A percentile compares a stretch with the other conserved stretches of the same genome.
Conservation (phyloP, 371 early-diverging fungal species). For the Apophysomyces ossiformis region DNA sequence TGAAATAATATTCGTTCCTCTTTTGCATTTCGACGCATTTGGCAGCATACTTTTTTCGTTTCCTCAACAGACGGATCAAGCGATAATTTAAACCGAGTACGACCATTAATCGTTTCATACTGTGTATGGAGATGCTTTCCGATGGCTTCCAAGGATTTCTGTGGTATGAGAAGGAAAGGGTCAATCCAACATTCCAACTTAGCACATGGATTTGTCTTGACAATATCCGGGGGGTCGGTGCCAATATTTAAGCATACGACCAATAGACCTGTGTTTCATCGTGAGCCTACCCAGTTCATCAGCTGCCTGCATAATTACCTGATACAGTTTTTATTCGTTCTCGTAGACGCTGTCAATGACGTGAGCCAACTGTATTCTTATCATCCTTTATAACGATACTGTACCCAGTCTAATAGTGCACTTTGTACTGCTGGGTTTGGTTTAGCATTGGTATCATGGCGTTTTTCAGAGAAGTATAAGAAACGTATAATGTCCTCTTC, state of each 20-base stretch:
- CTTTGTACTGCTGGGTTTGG: slow-evolving; percentile 24
- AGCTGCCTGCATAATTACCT: slow-evolving; percentile 29
- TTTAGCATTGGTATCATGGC: slow-evolving; percentile 56
- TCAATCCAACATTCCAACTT: slow-evolving; percentile 96
- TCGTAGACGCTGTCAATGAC: slow-evolving; percentile 38
- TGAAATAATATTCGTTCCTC: slow-evolving; percentile 95
- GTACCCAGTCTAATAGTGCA: slow-evolving; percentile 51
- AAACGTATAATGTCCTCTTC: slow-evolving; percentile 63
- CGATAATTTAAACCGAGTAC: slow-evolving; percentile 85
- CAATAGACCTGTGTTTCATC: slow-evolving; percentile 53
- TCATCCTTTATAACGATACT: neutral
- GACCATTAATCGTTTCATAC: slow-evolving; percentile 90
- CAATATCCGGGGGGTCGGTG: slow-evolving; percentile 95
- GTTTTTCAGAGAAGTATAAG: slow-evolving; percentile 64
- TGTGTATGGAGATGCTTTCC: slow-evolving; percentile 90
- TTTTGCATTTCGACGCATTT: slow-evolving; percentile 84
- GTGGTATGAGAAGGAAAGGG: slow-evolving; percentile 79
- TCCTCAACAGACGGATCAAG: slow-evolving; percentile 94
- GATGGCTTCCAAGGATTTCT: slow-evolving; percentile 86
- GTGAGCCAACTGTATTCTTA: slow-evolving; percentile 3
- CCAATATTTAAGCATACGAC: slow-evolving; percentile 95
- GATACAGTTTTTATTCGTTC: slow-evolving; percentile 57
- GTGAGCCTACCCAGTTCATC: neutral
- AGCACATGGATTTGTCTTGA: slow-evolving; percentile 88
- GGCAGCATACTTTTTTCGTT: slow-evolving; percentile 84